Percentiles rank a stretch among this genome's conserved stretches.
These are phyloP conservation scores for Purpureocillium lavendulum DNA, from an alignment of 2,329 filamentous ascomycete genomes.

Conservation along the genomic window DNA sequence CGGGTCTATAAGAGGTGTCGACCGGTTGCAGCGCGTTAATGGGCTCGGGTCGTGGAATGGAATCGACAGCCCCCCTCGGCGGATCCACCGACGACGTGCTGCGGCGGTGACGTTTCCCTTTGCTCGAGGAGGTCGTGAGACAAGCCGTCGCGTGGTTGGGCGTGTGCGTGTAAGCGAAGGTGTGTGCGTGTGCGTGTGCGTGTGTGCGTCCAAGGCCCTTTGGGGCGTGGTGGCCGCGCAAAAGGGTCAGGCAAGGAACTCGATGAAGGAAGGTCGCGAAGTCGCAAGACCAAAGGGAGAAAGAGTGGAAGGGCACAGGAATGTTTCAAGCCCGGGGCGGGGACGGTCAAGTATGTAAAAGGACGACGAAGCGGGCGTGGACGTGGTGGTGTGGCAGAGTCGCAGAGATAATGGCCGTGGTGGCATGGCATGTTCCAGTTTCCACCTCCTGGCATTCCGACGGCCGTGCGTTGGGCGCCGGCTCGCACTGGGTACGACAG, in stretches of 20 bases:
- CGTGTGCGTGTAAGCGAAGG: no score
- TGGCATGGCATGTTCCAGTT: conserved; percentile 6
- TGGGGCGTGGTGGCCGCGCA: no score
- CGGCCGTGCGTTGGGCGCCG: background rate
- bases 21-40: conserved; percentile 1
- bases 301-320: conserved; percentile 7
- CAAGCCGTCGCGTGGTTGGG: background rate
- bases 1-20: conserved; percentile 11
- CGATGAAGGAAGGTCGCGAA: conserved; percentile 6
- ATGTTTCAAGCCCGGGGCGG: conserved; percentile 5
- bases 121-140: conserved; percentile 7
- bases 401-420: conserved; percentile 3
- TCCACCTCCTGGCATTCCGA: conserved; percentile 2
- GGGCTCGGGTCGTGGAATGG: conserved; percentile 9
- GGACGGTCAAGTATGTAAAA: background rate
- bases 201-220: background rate
- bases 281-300: conserved; percentile 5
- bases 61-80: conserved; percentile 6
- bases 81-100: conserved; percentile 11
- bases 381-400: no score
- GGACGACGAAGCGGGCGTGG: no score
- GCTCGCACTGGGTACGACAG: conserved; percentile 7
- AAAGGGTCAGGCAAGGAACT: conserved; percentile 7
- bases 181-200: background rate
- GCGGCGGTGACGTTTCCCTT: conserved; percentile 1